A percentile compares a stretch with the other conserved stretches of the same genome.
Evolutionary conservation across 2,329 filamentous ascomycete species (phyloP).

Genomic region (Chalaropsis thielavioides): DNA sequence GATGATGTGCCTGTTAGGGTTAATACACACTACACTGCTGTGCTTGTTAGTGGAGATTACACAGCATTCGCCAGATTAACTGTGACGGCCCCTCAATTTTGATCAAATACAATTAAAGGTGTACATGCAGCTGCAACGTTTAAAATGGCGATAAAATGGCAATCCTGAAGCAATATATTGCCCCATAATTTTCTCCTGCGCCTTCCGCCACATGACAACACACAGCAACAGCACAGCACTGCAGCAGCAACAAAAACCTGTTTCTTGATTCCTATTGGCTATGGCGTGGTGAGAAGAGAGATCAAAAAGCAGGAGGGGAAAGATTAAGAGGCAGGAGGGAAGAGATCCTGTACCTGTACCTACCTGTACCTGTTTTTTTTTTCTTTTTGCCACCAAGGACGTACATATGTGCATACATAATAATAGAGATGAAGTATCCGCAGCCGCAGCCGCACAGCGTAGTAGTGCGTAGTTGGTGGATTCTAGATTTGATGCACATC

Average conservation of each 20-base stretch:
- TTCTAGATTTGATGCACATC: not conserved
- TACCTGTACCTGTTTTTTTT: not conserved
- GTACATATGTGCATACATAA: not conserved
- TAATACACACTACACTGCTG: too few relatives aligned
- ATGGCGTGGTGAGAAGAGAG: not conserved
- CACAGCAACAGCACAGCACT: not conserved
- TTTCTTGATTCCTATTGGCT: not conserved
- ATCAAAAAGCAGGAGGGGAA: not conserved
- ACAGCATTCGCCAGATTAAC: not conserved
- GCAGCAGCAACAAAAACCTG: slow-evolving; percentile 3
- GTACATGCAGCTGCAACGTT: not conserved
- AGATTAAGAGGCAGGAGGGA: not conserved
- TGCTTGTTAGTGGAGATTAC: not conserved
- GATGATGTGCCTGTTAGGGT: not conserved
- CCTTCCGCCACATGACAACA: not conserved
- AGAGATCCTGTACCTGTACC: not conserved
- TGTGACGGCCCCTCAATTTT: not conserved
- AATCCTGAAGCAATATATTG: not conserved
- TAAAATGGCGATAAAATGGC: not conserved
- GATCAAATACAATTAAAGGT: not conserved
- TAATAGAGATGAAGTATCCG: not conserved
- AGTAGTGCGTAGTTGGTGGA: not conserved
- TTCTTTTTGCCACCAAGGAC: not conserved
- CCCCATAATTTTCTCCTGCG: slow-evolving; percentile 4
- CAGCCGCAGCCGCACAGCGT: not conserved